Base-by-base conservation (phyloP, 73 alveolate species). In the Tetrahymena thermophila region DNA sequence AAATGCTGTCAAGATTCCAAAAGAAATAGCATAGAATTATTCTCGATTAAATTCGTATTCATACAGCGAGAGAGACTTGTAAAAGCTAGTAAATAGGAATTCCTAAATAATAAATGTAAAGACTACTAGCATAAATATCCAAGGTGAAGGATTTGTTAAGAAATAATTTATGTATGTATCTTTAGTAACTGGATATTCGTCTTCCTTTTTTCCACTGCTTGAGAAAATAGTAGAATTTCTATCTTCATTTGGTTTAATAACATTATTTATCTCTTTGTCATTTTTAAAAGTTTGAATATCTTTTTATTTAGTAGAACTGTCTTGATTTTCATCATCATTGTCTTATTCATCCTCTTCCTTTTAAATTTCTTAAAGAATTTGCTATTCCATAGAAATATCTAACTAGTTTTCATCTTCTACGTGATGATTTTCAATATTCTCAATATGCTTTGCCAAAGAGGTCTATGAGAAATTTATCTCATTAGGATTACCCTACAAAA, bases 161-260 rank as follows among this genome's bases (percentile, higher is more conserved):
- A 96, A 96, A 43, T 94, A 96, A 40, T 94, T 35, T n/a, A 34
- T 94, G 93, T 94, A 96, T 34, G 96, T 94, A 37, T 35, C 96
- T 96, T 96, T 85, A 37, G 84, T 84, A 4, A 96, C 97, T 23
- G 84, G 35, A 19, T 58, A 93, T 34, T 93, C 84, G 11, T 93
- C 84, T 93, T 38, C 43, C 17, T 35, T 50, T 25, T 93, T 83
- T 34, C 89, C 89, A 71, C 37, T 71, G 31, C 37, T 31, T 11
- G 89, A 71, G 13, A 71, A 71, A 71, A 71, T n/a, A 71, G 89
- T 28, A 28, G 89, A 71, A 71, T 71, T 71, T 13, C 31, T 3
- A 13, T 71, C 89, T 15, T 50, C 83, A 1, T 21, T 21, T 21
- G 4, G 3, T 15, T 21, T 50, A 5, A 50, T 50, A 5, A 28